These are phyloP conservation scores for Cryptococcus wingfieldii DNA, from an alignment of 1,284 basidiomycete species.

Conservation along the genomic window DNA sequence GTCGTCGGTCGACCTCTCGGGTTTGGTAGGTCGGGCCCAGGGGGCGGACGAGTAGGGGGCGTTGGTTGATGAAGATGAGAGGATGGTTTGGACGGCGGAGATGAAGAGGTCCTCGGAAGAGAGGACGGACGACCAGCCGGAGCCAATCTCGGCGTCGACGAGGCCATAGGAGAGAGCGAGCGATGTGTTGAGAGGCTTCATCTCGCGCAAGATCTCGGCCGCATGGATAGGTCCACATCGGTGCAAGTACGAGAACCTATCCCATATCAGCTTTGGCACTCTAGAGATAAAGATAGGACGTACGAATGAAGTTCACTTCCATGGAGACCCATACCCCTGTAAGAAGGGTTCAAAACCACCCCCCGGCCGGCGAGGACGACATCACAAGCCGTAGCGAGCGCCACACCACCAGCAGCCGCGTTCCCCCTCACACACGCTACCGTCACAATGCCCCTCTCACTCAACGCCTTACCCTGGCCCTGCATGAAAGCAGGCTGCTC, in stretches of 20 bases:
- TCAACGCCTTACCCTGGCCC: slow-evolving; percentile 32
- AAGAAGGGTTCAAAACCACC: slow-evolving; percentile 51
- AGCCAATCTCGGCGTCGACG: slow-evolving; percentile 38
- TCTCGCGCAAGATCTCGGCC: slow-evolving; percentile 40
- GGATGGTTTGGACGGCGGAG: slow-evolving; percentile 23
- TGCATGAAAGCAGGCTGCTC: slow-evolving; percentile 39
- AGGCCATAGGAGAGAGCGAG: slow-evolving; percentile 36
- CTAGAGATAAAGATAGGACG: slow-evolving; percentile 4
- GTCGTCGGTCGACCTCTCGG: not conserved
- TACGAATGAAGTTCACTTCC: slow-evolving; percentile 51
- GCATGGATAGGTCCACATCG: slow-evolving; percentile 44
- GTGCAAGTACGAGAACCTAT: slow-evolving; percentile 44
- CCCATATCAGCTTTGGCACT: not conserved
- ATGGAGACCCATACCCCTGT: slow-evolving; percentile 50
- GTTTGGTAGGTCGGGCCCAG: slow-evolving; percentile 9
- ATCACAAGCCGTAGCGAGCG: slow-evolving; percentile 51
- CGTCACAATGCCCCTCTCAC: slow-evolving; percentile 48
- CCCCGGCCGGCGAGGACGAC: slow-evolving; percentile 45
- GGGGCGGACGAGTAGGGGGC: slow-evolving; percentile 17
- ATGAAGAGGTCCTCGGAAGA: slow-evolving; percentile 21
- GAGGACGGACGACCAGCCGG: slow-evolving; percentile 11
- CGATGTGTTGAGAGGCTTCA: slow-evolving; percentile 48
- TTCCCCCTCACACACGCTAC: slow-evolving; percentile 51
- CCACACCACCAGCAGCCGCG: slow-evolving; percentile 52
- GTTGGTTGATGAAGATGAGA: slow-evolving; percentile 6